Evolutionary conservation across 176 grass and related monocot genomes (phyloP), one percentile per base, ranked within the genome.

Genomic region (Triticum dicoccoides): DNA sequence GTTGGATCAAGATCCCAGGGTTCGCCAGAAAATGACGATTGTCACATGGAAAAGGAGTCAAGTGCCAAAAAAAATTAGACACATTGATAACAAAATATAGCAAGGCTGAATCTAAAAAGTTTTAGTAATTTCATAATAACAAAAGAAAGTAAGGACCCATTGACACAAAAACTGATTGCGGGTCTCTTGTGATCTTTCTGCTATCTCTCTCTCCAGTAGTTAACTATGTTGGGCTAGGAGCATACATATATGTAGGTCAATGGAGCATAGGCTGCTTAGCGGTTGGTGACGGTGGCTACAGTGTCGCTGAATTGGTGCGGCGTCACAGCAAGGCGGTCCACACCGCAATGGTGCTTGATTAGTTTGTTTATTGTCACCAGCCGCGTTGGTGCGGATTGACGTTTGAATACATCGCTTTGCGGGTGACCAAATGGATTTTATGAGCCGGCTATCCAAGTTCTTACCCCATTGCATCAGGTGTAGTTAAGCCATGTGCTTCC

Each of bases 251-350:
- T 6, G 62, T 76, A 68, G 82, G 85, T 87, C 85, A 69, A 84
- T 47, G 35, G 61, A 80, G 72, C 64, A 61, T 76, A 20, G 52
- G 52, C 52, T 56, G 17, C 52, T 20, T 56, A 76, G 63, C 25
- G 54, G 89, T 45, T 91, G 89, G 67, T n/a, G 80, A 76, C 85
- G 89, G 79, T 15, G 81, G 59, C 68, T 68, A 76, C 85, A 80
- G 76, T 80, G 14, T 71, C 37, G 67, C 44, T 83, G 0, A 51
- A 74, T 74, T 58, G 63, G 68, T 74, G 63, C 41, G 63, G 68
- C 56, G 63, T 56, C 51, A 77, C 49, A 73, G 49, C 47, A 51
- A 17, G 45, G 72, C 78, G 88, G 72, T 73, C 65, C 85, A n/a
- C 44, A 17, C 27, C 80, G 23, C 33, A 34, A 73, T 65, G 89